Percentiles rank a stretch among this genome's conserved stretches.
phyloP scores from a whole-genome alignment of 805 yeast genomes.

The Metschnikowia peoriensis region DNA sequence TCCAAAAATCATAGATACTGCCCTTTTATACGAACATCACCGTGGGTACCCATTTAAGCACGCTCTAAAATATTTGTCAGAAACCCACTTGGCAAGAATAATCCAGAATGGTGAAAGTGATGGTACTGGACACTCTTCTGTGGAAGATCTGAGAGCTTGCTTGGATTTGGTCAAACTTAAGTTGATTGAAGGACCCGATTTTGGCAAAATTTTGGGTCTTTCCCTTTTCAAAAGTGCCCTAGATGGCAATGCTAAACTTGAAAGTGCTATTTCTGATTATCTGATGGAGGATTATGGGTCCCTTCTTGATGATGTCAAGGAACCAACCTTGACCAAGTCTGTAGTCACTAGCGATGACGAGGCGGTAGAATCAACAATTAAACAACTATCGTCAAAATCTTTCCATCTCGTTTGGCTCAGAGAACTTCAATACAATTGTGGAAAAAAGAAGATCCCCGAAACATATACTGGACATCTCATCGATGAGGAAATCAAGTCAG shows the following conservation, averaged over 20 bases:
- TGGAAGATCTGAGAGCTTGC: conserved; percentile 82
- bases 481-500: conserved; percentile 6
- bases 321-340: conserved; percentile 23
- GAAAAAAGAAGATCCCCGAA: conserved; percentile 25
- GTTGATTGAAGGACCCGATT: conserved; percentile 60
- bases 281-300: conserved; percentile 19
- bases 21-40: conserved; percentile 73
- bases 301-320: conserved; percentile 9
- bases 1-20: conserved; percentile 75
- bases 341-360: conserved; percentile 61
- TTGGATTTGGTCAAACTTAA: conserved; percentile 73
- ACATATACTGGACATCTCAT: conserved; percentile 20
- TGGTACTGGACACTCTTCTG: conserved; percentile 74
- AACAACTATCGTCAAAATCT: conserved; percentile 37
- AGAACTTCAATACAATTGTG: conserved; percentile 51
- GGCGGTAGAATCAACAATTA: conserved; percentile 41
- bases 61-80: conserved; percentile 68
- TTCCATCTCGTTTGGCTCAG: conserved; percentile 55
- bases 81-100: conserved; percentile 47
- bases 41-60: conserved; percentile 83
- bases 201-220: conserved; percentile 46
- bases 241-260: conserved; percentile 11
- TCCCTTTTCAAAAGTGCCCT: conserved; percentile 10
- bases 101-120: conserved; percentile 63
- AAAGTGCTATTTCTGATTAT: conserved; percentile 29